Evolutionary conservation across 1,284 basidiomycete species (phyloP), one percentile per base, ranked within the genome.

Genomic region (Testicularia cyperi): DNA sequence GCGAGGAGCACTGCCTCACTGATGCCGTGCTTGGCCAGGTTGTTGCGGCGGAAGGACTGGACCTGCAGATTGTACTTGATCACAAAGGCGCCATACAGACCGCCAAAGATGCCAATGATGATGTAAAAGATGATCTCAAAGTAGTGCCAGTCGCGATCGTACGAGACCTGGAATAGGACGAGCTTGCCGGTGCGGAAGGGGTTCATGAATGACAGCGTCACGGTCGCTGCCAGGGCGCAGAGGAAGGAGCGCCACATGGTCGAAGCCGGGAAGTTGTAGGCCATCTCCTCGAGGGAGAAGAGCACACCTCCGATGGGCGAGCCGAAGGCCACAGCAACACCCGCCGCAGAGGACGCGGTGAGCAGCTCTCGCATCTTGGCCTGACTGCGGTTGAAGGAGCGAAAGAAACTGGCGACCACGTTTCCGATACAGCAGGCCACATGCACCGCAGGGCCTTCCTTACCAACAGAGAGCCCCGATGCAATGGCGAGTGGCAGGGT

Each of bases 211-310:
- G 92, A 88, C 22, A 99, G 81, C 0, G 92, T 94, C 61, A 97
- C 90, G 0, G 94, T 97, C 3, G 95, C 94, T 19, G 96, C 88
- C 40, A 99, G 80, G 12, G 95, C 95, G 77, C 95, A 98, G 69
- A 98, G 86, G 77, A 98, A 97, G 70, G 88, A 92, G 64, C 88
- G 81, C 92, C 92, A 98, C 91, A 98, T 96, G 2, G 94, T 97
- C 75, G 90, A 87, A 75, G 94, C 92, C 35, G 89, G 94, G 77
- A 95, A 97, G 26, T 86, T 87, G 75, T 91, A 88, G 72, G 90
- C 94, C 94, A 98, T 54, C 38, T 41, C 53, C 72, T 85, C 84
- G 36, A 85, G 80, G 2, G 83, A 82, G 77, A 99, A 99, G 18
- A 99, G 78, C 4, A 99, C 95, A 5, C 95, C 95, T 14, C 94